phyloP scores from a whole-genome alignment of 2,329 filamentous ascomycete species.

The Fusarium sp. region DNA sequence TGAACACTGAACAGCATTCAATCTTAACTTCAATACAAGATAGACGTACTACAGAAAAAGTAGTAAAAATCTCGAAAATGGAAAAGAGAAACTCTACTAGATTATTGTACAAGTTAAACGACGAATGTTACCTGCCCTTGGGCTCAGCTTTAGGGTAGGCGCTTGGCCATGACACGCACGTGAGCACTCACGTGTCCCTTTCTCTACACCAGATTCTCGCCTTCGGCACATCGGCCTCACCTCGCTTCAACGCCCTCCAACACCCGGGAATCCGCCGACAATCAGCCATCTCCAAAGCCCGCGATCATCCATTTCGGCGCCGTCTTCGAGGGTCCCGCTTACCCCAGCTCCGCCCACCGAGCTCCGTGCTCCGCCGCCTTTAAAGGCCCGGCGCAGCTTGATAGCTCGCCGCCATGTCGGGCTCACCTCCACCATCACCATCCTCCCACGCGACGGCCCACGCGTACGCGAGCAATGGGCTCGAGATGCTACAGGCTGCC shows the following conservation, averaged over 20 bases:
- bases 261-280: constrained; percentile 59
- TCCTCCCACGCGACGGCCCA: constrained; percentile 53
- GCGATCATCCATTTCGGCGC: constrained; percentile 32
- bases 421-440: constrained; percentile 46
- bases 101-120: no score
- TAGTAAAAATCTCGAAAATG: no score
- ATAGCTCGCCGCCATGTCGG: constrained; percentile 42
- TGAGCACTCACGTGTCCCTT: not conserved
- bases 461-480: constrained; percentile 60
- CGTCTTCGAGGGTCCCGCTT: constrained; percentile 38
- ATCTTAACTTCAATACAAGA: no score
- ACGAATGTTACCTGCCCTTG: no score
- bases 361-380: constrained; percentile 44
- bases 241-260: constrained; percentile 55
- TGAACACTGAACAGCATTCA: fast-evolving
- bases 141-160: not conserved
- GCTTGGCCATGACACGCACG: not conserved
- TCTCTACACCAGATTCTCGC: constrained; percentile 23
- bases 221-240: constrained; percentile 53
- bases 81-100: no score
- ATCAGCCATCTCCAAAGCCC: constrained; percentile 56
- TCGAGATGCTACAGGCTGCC: constrained; percentile 61
- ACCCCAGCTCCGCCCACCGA: constrained; percentile 34
- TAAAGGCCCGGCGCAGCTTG: constrained; percentile 34
- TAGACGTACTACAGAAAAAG: no score